A percentile compares a stretch with the other conserved stretches of the same genome.
Conservation (phyloP, 2,329 filamentous ascomycete species). For the Aspergillus sp. region DNA sequence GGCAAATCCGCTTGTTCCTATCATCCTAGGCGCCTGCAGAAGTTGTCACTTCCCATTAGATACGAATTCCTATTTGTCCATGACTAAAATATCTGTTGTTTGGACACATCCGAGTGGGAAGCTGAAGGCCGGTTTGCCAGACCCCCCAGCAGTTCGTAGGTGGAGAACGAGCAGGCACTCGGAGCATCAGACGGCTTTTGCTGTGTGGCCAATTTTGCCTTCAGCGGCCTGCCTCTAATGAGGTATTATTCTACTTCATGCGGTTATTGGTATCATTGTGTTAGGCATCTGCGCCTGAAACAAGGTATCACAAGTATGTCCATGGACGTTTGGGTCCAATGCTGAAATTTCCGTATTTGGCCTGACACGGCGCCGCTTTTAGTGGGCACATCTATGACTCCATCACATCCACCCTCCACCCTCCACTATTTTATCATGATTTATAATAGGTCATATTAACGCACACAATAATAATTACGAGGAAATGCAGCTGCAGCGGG, state of each 20-base stretch:
- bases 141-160: not conserved
- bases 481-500: too few species aligned
- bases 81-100: not conserved
- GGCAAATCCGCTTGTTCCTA: not conserved
- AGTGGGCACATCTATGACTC: too few species aligned
- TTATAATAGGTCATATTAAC: too few species aligned
- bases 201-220: not conserved
- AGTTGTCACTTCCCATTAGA: not conserved
- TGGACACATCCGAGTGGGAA: not conserved
- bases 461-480: too few species aligned
- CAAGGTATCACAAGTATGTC: not conserved
- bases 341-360: too few species aligned
- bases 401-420: too few species aligned
- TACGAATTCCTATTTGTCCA: not conserved
- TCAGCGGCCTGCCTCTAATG: not conserved
- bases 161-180: not conserved
- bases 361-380: not conserved
- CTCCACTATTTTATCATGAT: too few species aligned
- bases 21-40: conserved; percentile 5
- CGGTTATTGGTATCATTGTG: not conserved
- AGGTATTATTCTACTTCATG: not conserved
- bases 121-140: not conserved
- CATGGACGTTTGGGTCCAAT: not conserved
- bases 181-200: not conserved
- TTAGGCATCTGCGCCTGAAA: not conserved